Base-by-base conservation (phyloP, 352 stramenopile genomes). In the Plasmopara viticola region DNA sequence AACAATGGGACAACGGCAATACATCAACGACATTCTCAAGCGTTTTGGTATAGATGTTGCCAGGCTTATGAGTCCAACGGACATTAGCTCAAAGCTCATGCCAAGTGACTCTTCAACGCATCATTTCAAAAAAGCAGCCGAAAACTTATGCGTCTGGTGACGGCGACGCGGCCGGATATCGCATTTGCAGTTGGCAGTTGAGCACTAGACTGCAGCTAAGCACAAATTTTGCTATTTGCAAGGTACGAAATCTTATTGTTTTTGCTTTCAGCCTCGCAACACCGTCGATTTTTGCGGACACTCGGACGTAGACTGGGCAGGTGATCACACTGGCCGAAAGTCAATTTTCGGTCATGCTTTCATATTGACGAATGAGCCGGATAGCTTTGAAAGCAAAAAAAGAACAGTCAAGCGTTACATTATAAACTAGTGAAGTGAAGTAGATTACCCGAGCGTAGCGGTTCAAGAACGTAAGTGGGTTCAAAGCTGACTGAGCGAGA, bases 131-230 rank as follows among this genome's bases (percentile, higher is more conserved):
- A 43, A 65, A 13, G 29, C 35, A 33, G 53, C 59, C 6, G 50
- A 43, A 14, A 45, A 0, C 49, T 58, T 5, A 63, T 54, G 49
- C 44, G 58, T 28, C 37, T 60, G 46, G 60, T 64, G 46, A 57
- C 57, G 7, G 38, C 49, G 10, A 54, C 56, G 35, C 56, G 40
- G 5, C 56, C 56, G 37, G 44, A 58, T 13, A 58, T 62, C 20
- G 48, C 44, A 7, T 58, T 45, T 9, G 55, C 43, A 0, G 55
- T 57, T 1, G 43, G 47, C 0, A 55, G 20, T 25, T 25, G 20
- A 3, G 20, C 20, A 25, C 3, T 25, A 3, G 20, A 25, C 20
- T 25, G 20, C 20, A 25, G 20, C 3, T 25, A 3, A 3, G 20
- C 20, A 25, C 20, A 25, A 3, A 25, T 25, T 25, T 25, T 3